phyloP scores from a whole-genome alignment of 768 basidiomycete species.

The Lentinus tigrinus region DNA sequence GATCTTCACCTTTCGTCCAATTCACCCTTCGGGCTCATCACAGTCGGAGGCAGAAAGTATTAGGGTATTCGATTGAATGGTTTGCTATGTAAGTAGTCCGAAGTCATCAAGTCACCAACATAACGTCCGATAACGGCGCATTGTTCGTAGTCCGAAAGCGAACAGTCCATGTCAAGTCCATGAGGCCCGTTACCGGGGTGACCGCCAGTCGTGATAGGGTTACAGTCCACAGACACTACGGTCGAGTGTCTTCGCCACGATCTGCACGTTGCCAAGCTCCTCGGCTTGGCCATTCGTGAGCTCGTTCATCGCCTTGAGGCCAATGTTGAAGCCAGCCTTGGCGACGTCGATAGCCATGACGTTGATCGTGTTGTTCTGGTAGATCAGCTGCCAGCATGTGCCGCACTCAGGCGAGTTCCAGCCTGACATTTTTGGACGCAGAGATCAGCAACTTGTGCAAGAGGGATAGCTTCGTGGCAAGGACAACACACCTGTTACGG shows the following conservation, averaged over 20 bases:
- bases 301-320: conserved; percentile 31
- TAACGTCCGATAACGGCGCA: too few species aligned
- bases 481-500: conserved; percentile 16
- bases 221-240: conserved; percentile 50
- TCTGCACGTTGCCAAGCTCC: conserved; percentile 46
- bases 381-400: conserved; percentile 33
- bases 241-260: conserved; percentile 41
- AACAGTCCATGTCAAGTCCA: neutral
- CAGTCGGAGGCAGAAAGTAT: too few species aligned
- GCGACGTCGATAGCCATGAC: conserved; percentile 32
- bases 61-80: too few species aligned
- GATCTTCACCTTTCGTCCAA: too few species aligned
- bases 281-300: conserved; percentile 42
- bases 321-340: conserved; percentile 32
- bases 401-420: conserved; percentile 33
- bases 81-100: too few species aligned
- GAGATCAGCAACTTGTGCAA: neutral
- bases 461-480: neutral
- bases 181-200: too few species aligned
- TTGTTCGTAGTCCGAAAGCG: neutral
- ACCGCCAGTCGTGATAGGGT: neutral
- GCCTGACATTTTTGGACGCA: conserved; percentile 5
- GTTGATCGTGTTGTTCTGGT: conserved; percentile 24
- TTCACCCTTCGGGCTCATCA: too few species aligned
- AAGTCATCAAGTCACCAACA: too few species aligned